Percentiles rank a stretch among this genome's conserved stretches.
Evolutionary conservation across 2,329 filamentous ascomycete genomes (phyloP).

Genomic region (Claviceps arundinis): DNA sequence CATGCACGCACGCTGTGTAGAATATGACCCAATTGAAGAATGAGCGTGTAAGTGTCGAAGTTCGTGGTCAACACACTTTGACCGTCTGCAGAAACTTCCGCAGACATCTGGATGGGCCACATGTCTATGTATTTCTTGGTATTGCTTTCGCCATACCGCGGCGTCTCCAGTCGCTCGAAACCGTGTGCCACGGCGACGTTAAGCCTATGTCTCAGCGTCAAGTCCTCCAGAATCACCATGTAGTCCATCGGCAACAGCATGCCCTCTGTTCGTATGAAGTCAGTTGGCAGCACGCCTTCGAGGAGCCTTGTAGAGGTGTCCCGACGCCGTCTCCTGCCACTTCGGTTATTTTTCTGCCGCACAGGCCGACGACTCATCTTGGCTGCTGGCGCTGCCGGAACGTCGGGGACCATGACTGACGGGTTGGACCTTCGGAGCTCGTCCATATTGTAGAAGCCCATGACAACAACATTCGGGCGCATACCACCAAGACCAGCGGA

Average conservation of each 20-base stretch:
- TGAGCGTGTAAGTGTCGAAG: constrained; percentile 81
- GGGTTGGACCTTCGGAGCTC: constrained; percentile 52
- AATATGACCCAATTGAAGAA: constrained; percentile 75
- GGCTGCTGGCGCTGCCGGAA: constrained; percentile 23
- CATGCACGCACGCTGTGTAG: constrained; percentile 69
- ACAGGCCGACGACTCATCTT: constrained; percentile 19
- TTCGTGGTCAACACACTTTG: constrained; percentile 69
- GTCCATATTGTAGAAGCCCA: constrained; percentile 70
- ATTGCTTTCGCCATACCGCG: constrained; percentile 41
- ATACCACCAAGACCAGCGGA: constrained; percentile 76
- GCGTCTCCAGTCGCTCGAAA: constrained; percentile 64
- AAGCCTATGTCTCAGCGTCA: constrained; percentile 63
- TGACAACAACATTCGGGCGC: constrained; percentile 74
- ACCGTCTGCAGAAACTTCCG: constrained; percentile 56
- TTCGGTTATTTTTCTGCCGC: constrained; percentile 15
- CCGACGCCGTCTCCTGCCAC: constrained; percentile 27
- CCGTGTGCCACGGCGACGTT: constrained; percentile 79
- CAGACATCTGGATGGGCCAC: constrained; percentile 91
- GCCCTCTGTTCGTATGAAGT: constrained; percentile 52
- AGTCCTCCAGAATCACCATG: constrained; percentile 69
- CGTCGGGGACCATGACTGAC: constrained; percentile 41
- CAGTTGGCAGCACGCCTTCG: constrained; percentile 51
- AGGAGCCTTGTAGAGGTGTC: constrained; percentile 43
- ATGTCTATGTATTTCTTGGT: constrained; percentile 72
- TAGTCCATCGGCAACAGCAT: constrained; percentile 62